A percentile compares a stretch with the other conserved stretches of the same genome.
phyloP scores from a whole-genome alignment of 1,139 yeast species.

The Nakaseomyces glabratus region DNA sequence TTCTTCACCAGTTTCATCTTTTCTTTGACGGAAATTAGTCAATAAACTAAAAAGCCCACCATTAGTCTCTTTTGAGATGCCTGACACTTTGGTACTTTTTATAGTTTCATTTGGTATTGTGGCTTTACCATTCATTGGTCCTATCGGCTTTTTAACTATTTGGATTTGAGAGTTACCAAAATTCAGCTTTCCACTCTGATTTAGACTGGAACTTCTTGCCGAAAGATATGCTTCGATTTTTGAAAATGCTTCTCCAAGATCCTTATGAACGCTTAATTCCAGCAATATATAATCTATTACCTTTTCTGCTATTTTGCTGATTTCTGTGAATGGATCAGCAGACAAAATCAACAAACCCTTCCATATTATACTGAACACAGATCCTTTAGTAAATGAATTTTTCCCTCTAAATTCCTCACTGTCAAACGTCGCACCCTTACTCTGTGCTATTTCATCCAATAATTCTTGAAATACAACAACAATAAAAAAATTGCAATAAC shows the following conservation, averaged over 20 bases:
- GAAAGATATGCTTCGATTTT: constrained; percentile 59
- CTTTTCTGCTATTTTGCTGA: constrained; percentile 61
- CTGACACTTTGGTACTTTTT: background rate
- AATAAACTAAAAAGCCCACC: constrained; percentile 13
- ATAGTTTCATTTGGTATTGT: background rate
- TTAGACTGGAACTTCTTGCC: constrained; percentile 34
- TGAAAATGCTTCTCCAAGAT: constrained; percentile 51
- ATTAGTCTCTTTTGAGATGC: constrained; percentile 2
- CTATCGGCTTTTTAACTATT: constrained; percentile 12
- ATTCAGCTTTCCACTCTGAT: constrained; percentile 11
- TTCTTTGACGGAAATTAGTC: constrained; percentile 14
- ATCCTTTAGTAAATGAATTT: constrained; percentile 55
- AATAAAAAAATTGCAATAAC: constrained; percentile 64
- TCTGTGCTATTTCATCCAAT: constrained; percentile 66
- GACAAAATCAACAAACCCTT: constrained; percentile 69
- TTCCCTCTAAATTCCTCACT: constrained; percentile 22
- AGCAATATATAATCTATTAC: constrained; percentile 68
- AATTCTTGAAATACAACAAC: constrained; percentile 83
- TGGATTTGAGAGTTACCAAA: constrained; percentile 16
- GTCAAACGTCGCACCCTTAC: constrained; percentile 45
- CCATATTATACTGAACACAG: constrained; percentile 84
- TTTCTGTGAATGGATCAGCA: constrained; percentile 86
- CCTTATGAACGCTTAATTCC: constrained; percentile 54
- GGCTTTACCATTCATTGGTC: constrained; percentile 7
- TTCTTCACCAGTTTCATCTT: constrained; percentile 12